phyloP scores from a whole-genome alignment of 2,329 filamentous ascomycete species.

The Dendrostoma leiphaemia region DNA sequence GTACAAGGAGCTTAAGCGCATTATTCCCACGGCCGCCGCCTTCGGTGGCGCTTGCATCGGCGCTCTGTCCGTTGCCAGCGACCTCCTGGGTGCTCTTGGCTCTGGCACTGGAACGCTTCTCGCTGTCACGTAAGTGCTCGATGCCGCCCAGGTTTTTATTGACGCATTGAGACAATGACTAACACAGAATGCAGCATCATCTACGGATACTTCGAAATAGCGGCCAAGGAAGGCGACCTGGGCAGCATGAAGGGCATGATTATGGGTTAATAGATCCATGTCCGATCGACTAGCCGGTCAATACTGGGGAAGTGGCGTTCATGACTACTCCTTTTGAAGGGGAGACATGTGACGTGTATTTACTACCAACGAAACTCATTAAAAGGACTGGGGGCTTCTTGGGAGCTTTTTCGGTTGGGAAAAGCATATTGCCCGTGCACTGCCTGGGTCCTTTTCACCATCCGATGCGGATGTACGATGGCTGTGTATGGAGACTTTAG shows the following conservation, averaged over 20 bases:
- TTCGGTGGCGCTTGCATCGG: slow-evolving; percentile 99
- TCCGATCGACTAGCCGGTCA: background rate
- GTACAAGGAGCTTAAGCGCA: slow-evolving; percentile 99
- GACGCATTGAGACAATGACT: slow-evolving; percentile 33
- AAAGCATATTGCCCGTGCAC: slow-evolving; percentile 14
- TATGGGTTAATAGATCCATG: slow-evolving; percentile 53
- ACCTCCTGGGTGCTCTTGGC: slow-evolving; percentile 92
- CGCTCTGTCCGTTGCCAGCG: slow-evolving; percentile 90
- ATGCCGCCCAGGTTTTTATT: background rate
- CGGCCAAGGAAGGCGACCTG: slow-evolving; percentile 96
- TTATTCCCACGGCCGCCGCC: slow-evolving; percentile 95
- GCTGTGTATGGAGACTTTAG: slow-evolving; percentile 12
- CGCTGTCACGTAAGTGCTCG: slow-evolving; percentile 84
- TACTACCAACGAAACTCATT: slow-evolving; percentile 6
- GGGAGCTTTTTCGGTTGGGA: slow-evolving; percentile 12
- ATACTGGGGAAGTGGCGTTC: background rate
- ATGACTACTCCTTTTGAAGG: background rate
- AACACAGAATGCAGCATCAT: slow-evolving; percentile 70
- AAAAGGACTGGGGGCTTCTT: slow-evolving; percentile 7
- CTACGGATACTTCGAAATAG: slow-evolving; percentile 99
- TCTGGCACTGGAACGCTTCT: slow-evolving; percentile 97
- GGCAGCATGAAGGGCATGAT: slow-evolving; percentile 75
- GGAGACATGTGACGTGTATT: slow-evolving; percentile 13
- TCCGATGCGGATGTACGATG: background rate
- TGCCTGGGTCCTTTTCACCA: background rate